Evolutionary conservation across 192 early-diverging fungal species (phyloP).

Genomic region (Ambispora gerdemannii): DNA sequence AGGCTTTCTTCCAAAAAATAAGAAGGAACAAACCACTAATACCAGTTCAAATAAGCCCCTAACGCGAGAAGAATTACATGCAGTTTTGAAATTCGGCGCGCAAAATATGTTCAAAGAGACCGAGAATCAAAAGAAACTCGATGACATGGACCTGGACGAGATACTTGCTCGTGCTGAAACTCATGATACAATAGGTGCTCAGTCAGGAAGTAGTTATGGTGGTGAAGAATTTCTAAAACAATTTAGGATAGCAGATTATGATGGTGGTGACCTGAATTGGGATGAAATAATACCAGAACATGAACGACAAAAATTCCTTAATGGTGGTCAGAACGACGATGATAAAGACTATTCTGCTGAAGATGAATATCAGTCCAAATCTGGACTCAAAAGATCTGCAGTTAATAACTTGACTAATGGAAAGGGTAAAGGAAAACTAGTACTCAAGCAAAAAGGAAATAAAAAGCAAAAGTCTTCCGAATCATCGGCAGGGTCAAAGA

Average conservation of each 20-base stretch:
- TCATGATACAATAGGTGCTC: constrained; percentile 70
- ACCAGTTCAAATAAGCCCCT: constrained; percentile 49
- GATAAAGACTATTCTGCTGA: constrained; percentile 26
- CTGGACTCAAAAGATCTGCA: neutral
- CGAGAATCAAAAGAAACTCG: constrained; percentile 72
- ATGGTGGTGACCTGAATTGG: constrained; percentile 76
- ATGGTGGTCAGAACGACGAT: constrained; percentile 20
- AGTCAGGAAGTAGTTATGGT: constrained; percentile 58
- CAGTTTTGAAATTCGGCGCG: constrained; percentile 98
- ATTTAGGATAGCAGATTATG: constrained; percentile 90
- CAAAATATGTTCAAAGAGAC: constrained; percentile 90
- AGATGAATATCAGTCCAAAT: constrained; percentile 6
- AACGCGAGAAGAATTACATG: constrained; percentile 83
- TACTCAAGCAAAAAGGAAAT: neutral
- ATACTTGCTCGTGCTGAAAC: constrained; percentile 94
- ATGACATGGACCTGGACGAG: constrained; percentile 95
- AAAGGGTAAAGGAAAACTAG: neutral
- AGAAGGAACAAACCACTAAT: constrained; percentile 38
- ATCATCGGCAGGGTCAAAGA: constrained; percentile 33
- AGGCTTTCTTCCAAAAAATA: constrained; percentile 57
- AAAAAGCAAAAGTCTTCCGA: constrained; percentile 8
- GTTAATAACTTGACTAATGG: neutral
- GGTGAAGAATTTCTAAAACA: constrained; percentile 92
- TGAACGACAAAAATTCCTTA: constrained; percentile 61
- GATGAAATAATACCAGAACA: constrained; percentile 93